Base-by-base conservation (phyloP, 345 rosid genomes). In the Turritis glabra region DNA sequence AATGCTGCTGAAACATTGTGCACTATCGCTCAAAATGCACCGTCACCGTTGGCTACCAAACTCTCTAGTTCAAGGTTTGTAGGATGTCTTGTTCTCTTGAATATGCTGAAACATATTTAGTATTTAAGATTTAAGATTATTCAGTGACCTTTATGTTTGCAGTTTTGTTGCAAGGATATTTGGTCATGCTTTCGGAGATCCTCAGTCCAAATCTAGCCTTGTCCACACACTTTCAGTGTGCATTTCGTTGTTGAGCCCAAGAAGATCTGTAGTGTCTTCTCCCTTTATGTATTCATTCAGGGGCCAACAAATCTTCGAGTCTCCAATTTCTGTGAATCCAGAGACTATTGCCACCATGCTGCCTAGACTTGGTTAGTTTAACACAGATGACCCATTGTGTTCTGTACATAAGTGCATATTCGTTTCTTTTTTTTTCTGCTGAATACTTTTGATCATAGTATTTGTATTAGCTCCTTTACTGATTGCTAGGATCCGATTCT, bases 181-280 rank as follows among this genome's bases (percentile, higher is more conserved):
- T 79, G 80, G 86, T 69, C 99, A 92, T 84, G 98, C 98, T 46
- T 69, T 95, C 75, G 98, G 85, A 82, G 98, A 90, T 82, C 84
- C 98, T 55, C 82, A 80, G 76, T 95, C 99, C 47, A 89, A 90
- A 79, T 95, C 97, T 69, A 86, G 92, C 66, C 99, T 90, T 80
- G 97, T 92, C 59, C 85, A 95, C 81, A 89, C 97, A 5, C 96
- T 95, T 67, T 92, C 99, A 23, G 99, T 95, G 63, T 95, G 99
- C 81, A 95, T 95, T 70, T 92, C 98, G n/a, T 71, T 95, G 85
- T 69, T 92, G 85, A 96, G 93, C 86, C 99, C 99, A 58, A 87
- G 85, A 80, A 86, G 97, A 85, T 86, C 89, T 22, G 84, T 93
- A 26, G 58, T 84, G 60, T 75, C 92, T 76, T 90, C 92, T 43